Base-by-base conservation (phyloP, 495 filamentous ascomycete species). In the Pyrenula aspistea region DNA sequence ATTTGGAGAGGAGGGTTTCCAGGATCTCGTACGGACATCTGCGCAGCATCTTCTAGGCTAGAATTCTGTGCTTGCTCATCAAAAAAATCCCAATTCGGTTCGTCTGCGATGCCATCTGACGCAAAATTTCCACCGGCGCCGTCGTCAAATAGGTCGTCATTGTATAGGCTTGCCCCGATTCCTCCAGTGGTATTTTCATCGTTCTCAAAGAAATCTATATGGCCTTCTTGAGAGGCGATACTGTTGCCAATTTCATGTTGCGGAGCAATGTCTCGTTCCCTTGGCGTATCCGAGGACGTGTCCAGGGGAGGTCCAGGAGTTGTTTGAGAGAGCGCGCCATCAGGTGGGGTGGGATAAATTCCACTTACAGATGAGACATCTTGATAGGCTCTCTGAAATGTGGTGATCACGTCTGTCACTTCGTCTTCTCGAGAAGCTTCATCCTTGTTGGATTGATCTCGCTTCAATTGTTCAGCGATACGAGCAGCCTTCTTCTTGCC, bases 331-430 rank as follows among this genome's bases (percentile, higher is more conserved):
- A 79, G 75, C 50, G 86, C 69, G 10, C 80, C 87, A 65, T 94
- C 90, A 49, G 90, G 90, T 23, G 91, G 91, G 2, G 91, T 96
- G 8, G 87, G 91, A 67, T 96, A 95, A 53, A 95, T 83, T 12
- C 85, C 77, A 55, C 80, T 83, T 22, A 78, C 73, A 53, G 72
- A 69, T 50, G 78, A 73, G 3, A 79, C 62, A 31, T 78, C 72
- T 15, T 77, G 65, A 64, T 74, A 68, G 8, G 15, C 15, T 42
- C 31, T 42, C 15, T 4, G 31, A 42, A 42, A 42, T 42, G 31
- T 42, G 15, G 8, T 42, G 4, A 42, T 8, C 31, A 58, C 56
- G 12, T 79, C 74, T 10, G 64, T 61, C 8, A 76, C 66, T 0
- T 64, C 62, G 22, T 63, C 61, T 23, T 78, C 72, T 36, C 67